Base-by-base conservation (phyloP, 352 stramenopile species). In the Nothophytophthora sp. region DNA sequence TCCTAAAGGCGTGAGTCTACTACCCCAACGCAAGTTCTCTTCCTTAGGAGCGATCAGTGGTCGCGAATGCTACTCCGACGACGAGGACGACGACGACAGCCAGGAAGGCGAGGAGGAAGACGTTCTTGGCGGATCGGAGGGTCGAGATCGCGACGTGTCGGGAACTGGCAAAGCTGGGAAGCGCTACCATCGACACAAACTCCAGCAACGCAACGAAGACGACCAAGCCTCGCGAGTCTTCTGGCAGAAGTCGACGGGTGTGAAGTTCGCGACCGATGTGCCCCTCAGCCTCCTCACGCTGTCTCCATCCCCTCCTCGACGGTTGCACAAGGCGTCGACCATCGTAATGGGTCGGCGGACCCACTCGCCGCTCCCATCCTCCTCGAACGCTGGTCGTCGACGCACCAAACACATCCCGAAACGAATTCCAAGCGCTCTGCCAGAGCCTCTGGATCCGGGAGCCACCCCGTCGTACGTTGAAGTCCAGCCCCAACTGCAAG, bases 191-290 rank as follows among this genome's bases (percentile, higher is more conserved):
- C 60, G 43, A 16, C 60, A 36, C 22, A 69, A 73, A 53, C 37
- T 54, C 15, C 55, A 57, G n/a, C 41, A 66, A 18, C 16, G 49
- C 18, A 47, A 48, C 15, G 11, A 46, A 1, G 46, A 47, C 10
- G 27, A 45, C 8, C 19, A 34, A 0, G 46, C 40, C 3, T 37
- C 53, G 2, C 63, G 60, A 5, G 79, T 88, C 32, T 68, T 73
- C 10, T 85, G 74, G 70, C 71, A 88, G 34, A 68, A 81, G 50
- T 63, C 69, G 0, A 47, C 60, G 0, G 67, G 67, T 10, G 70
- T 74, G 1, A 60, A 45, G 8, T 45, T 79, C 11, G 77, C 77
- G 2, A 43, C 47, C 8, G 70, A 88, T 33, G 57, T 88, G 7
- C 64, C 60, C 0, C 32, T 37, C 13, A 35, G 46, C 10, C 50